phyloP scores from a whole-genome alignment of 108 stramenopile genomes.

The Nitzschia sp. region DNA sequence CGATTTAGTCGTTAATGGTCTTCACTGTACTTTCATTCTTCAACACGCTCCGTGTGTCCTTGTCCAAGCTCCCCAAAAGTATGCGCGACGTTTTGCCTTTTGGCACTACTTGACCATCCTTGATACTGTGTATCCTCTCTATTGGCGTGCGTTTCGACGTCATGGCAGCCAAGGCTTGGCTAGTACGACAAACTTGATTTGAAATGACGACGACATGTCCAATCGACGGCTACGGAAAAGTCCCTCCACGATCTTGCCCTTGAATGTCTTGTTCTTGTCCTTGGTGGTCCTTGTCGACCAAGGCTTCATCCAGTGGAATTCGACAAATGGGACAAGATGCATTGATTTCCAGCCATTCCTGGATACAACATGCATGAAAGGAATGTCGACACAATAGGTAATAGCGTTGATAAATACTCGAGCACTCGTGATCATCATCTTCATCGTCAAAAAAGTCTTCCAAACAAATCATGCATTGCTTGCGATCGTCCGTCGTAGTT shows the following conservation, averaged over 20 bases:
- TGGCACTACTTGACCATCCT: no score
- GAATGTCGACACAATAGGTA: slow-evolving; percentile 11
- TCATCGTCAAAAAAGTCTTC: slow-evolving; percentile 5
- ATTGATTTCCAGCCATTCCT: slow-evolving; percentile 5
- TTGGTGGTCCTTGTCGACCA: not conserved
- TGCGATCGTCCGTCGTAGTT: not conserved
- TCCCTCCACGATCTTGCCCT: no score
- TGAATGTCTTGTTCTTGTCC: not conserved
- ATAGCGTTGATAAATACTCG: slow-evolving; percentile 11
- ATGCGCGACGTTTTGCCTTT: no score
- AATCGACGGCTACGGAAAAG: no score
- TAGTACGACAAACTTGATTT: no score
- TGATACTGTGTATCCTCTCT: slow-evolving; percentile 22
- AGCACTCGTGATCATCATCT: slow-evolving; percentile 2
- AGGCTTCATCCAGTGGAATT: not conserved
- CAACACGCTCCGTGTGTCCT: no score
- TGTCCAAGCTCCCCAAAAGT: no score
- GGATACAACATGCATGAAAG: slow-evolving; percentile 15
- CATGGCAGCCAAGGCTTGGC: slow-evolving; percentile 8
- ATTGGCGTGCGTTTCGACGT: slow-evolving; percentile 18
- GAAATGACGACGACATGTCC: no score
- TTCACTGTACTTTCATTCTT: no score
- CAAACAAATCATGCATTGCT: slow-evolving; percentile 20
- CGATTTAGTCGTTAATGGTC: no score
- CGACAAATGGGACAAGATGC: slow-evolving; percentile 19